Base-by-base conservation (phyloP, 2,329 filamentous ascomycete species). In the Zymoseptoria tritici region DNA sequence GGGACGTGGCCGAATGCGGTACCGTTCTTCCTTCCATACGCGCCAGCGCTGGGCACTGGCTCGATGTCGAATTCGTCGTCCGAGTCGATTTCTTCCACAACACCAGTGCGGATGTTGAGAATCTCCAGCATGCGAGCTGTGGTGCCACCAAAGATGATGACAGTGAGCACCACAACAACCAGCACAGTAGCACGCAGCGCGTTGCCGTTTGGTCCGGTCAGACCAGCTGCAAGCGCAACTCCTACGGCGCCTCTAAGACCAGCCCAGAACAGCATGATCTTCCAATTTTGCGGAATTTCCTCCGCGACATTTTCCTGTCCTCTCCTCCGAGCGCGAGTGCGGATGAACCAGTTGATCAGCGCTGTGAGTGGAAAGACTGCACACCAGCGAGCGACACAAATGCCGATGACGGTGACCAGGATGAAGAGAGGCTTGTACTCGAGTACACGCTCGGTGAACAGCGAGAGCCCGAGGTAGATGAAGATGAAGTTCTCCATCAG, bases 221-320 rank as follows among this genome's bases (percentile, higher is more conserved):
- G 82, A 24, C 95, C 88, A 21, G 93, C 93, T 31, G 94, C 94
- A 53, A 99, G 81, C 1, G 94, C 94, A 42, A 99, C 94, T 59
- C 94, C 94, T 67, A 99, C 94, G 53, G 94, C 94, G 68, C 94
- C 94, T 63, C 94, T 90, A 29, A 99, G 81, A 24, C 94, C 94
- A 16, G 94, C 94, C 94, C 94, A 99, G 78, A 96, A 99, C n/a
- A 99, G 84, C 94, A 99, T 97, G n/a, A 89, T 91, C 75, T 97
- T 94, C 75, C 97, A 96, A 67, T 90, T 91, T 72, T 91, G 95
- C 0, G 94, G 94, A 42, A 99, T 79, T 74, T 97, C 94, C 65
- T 97, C 93, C 16, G 85, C 84, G 4, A 87, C 84, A 52, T 49
- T 61, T 59, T 96, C 89, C 59, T 80, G 82, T 22, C 91, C 91